These are phyloP conservation scores for Lasiodiplodia hormozganensis DNA, from an alignment of 2,329 filamentous ascomycete genomes.

Conservation along the genomic window DNA sequence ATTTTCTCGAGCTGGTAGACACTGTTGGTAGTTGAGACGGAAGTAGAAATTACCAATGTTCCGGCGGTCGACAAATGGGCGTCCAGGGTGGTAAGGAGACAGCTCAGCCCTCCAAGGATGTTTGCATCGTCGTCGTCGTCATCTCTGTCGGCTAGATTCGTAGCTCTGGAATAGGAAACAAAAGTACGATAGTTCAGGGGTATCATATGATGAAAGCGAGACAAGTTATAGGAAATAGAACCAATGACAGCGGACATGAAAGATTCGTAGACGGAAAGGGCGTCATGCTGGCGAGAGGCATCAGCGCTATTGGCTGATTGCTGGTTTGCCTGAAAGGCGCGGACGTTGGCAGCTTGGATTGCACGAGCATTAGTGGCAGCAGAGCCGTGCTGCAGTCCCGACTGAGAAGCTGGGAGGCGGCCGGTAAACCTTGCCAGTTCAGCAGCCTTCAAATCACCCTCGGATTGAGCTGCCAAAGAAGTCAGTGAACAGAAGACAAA, in stretches of 20 bases:
- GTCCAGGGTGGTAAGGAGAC: slow-evolving; percentile 24
- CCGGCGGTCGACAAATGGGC: slow-evolving; percentile 30
- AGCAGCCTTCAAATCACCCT: slow-evolving; percentile 42
- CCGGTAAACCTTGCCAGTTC: slow-evolving; percentile 43
- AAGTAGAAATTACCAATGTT: slow-evolving; percentile 31
- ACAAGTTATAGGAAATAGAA: slow-evolving; percentile 43
- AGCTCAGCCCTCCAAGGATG: slow-evolving; percentile 5
- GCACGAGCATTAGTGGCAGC: slow-evolving; percentile 22
- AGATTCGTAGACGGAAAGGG: slow-evolving; percentile 45
- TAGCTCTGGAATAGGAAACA: slow-evolving; percentile 36
- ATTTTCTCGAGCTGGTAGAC: slow-evolving; percentile 25
- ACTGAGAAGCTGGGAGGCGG: slow-evolving; percentile 34
- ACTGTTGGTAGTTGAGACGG: slow-evolving; percentile 13
- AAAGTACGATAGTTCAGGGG: slow-evolving; percentile 49
- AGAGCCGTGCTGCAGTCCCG: slow-evolving; percentile 30
- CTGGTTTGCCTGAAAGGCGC: slow-evolving; percentile 33
- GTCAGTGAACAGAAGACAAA: slow-evolving; percentile 34
- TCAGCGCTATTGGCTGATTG: slow-evolving; percentile 31
- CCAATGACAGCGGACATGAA: slow-evolving; percentile 47
- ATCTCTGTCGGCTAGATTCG: slow-evolving; percentile 28
- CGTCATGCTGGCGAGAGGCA: slow-evolving; percentile 40
- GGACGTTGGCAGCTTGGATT: slow-evolving; percentile 33
- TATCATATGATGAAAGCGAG: slow-evolving; percentile 41
- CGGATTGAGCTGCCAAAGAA: slow-evolving; percentile 36
- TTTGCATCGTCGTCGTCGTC: slow-evolving; percentile 23